Base-by-base conservation (phyloP, 2,329 filamentous ascomycete species). In the Penicillium sp. region DNA sequence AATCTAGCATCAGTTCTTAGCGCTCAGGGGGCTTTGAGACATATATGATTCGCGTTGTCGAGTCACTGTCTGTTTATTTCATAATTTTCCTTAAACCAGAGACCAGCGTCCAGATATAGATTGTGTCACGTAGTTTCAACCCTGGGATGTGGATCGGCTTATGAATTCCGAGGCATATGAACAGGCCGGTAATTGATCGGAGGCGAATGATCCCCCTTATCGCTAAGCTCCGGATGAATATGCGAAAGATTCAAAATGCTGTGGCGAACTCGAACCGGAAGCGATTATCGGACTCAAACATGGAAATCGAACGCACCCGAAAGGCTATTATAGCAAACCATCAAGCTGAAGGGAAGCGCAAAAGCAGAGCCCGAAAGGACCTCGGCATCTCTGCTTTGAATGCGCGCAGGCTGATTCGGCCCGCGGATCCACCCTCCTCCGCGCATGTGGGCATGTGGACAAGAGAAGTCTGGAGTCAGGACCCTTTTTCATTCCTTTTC, bases 361-460 rank as follows among this genome's bases (percentile, higher is more conserved):
- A 38, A 22, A 47, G 31, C 40, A 40, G 34, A 39, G 34, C 29
- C 50, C 50, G 53, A 58, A 60, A 55, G 60, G 55, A 69, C 67
- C 67, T 69, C 67, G 67, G 67, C 66, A 66, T 67, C 54, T 45
- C 60, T 55, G 46, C 47, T 52, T 48, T 46, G 45, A 61, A 58
- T 57, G 50, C 52, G 41, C 55, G 60, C 53, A 57, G 43, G 45
- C 45, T 61, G 62, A 66, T 65, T 68, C 57, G 63, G 61, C 54
- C 61, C 57, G 63, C 57, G 65, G 67, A 62, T 67, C 67, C 67
- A 69, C 67, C 48, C 58, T 55, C 58, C 67, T 68, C 66, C 45
- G 32, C 50, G 46, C 51, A 69, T 69, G 67, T 69, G 67, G 59
- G 34, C 36, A 36, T 36, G 34, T 36, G 34, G 34, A 36, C 34